These are phyloP conservation scores for Wickerhamiella spandovensis DNA, from an alignment of 805 yeast genomes.

Conservation along the genomic window DNA sequence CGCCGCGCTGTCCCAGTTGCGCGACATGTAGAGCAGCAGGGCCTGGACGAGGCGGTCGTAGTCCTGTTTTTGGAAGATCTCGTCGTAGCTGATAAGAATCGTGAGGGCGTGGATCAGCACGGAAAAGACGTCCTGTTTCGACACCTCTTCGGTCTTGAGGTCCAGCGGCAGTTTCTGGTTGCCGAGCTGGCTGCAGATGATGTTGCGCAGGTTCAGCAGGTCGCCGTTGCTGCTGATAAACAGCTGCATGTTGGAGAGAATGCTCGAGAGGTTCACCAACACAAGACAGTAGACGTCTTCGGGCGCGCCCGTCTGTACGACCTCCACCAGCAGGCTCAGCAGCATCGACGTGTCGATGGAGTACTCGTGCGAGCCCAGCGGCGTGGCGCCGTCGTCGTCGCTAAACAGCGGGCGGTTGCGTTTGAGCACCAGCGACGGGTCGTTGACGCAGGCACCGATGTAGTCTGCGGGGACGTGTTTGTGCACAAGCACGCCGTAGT, in stretches of 20 bases:
- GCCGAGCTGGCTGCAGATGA: slow-evolving; percentile 44
- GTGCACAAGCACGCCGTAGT: slow-evolving; percentile 14
- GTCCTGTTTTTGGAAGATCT: slow-evolving; percentile 38
- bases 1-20: slow-evolving; percentile 53
- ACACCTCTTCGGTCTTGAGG: neutral
- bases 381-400: neutral
- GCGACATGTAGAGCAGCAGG: slow-evolving; percentile 44
- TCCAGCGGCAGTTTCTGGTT: slow-evolving; percentile 6
- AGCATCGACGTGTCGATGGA: slow-evolving; percentile 36
- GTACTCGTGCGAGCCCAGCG: slow-evolving; percentile 4
- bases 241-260: slow-evolving; percentile 43
- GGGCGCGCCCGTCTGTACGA: slow-evolving; percentile 37
- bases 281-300: slow-evolving; percentile 58
- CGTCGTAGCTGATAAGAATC: slow-evolving; percentile 36
- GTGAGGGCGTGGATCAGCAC: slow-evolving; percentile 44
- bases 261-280: slow-evolving; percentile 56
- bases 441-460: slow-evolving; percentile 25
- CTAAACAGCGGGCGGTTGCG: neutral
- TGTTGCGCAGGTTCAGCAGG: slow-evolving; percentile 30
- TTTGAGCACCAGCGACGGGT: slow-evolving; percentile 22
- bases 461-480: slow-evolving; percentile 29
- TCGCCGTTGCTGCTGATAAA: slow-evolving; percentile 31
- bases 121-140: slow-evolving; percentile 20
- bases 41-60: slow-evolving; percentile 53
- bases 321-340: slow-evolving; percentile 31